Conservation (phyloP, 2,329 filamentous ascomycete species). For the Ceratocystiopsis minuta region DNA sequence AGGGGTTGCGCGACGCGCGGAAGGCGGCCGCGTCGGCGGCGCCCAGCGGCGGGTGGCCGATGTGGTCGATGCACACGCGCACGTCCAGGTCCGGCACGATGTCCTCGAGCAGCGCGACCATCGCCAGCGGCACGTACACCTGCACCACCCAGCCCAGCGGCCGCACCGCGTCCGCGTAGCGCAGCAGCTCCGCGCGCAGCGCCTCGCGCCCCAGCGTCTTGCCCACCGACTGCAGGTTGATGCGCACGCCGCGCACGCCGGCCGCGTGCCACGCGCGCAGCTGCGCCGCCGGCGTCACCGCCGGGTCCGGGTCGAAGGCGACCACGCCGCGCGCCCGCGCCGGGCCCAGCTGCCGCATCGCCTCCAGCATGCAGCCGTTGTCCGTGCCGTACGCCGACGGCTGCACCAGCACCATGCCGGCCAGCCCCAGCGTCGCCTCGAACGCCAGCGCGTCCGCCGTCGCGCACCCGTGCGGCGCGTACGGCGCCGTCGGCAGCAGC, state of each 20-base stretch:
- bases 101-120: constrained; percentile 9
- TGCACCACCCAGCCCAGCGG: constrained; percentile 38
- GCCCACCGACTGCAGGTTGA: constrained; percentile 39
- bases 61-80: constrained; percentile 40
- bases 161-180: constrained; percentile 31
- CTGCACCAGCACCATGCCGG: constrained; percentile 40
- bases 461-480: no score
- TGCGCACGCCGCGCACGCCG: constrained; percentile 41
- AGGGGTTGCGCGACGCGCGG: no score
- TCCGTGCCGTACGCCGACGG: constrained; percentile 44
- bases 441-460: not conserved
- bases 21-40: constrained; percentile 19
- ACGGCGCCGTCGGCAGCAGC: no score
- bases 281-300: constrained; percentile 29
- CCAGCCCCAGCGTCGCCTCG: constrained; percentile 23
- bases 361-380: constrained; percentile 39
- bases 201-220: constrained; percentile 20
- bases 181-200: constrained; percentile 22
- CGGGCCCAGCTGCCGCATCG: constrained; percentile 29
- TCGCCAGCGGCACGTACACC: constrained; percentile 35
- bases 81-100: constrained; percentile 27
- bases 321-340: constrained; percentile 7
- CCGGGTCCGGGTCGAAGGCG: no score
- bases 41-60: constrained; percentile 29
- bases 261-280: constrained; percentile 32